Base-by-base conservation (phyloP, 106 monocot genomes). In the Dactylorhiza incarnata region DNA sequence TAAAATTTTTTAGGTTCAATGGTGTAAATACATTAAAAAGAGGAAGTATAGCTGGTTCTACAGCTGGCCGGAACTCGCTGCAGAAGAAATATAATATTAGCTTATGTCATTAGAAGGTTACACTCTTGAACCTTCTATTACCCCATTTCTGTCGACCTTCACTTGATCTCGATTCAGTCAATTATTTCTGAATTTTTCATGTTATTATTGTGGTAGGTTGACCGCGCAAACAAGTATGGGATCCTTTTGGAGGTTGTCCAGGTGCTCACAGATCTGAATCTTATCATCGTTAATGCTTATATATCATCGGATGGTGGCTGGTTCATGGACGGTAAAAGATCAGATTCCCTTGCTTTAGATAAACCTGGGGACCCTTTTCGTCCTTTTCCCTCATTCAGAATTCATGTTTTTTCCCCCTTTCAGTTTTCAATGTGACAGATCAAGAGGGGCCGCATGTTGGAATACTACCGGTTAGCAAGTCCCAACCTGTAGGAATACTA, bases 301-400 rank as follows among this genome's bases (percentile, higher is more conserved):
- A 95, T 95, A 78, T 87, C 92, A 22, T 95, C 95, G 11, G 95
- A 95, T 84, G 95, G 92, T 47, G 88, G 86, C 74, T 95, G 95
- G 95, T 87, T 95, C 81, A 95, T 95, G 95, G 95, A 95, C 85
- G 95, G 95, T 95, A 88, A 54, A n/a, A 49, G 9, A 22, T 68
- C 71, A 12, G 3, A 48, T 63, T 83, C 47, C 48, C n/a, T 9
- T 71, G 20, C 15, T 68, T 19, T 6, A 0, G 19, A 46, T 15
- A 5, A 17, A 20, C 15, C 13, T 15, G 5, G 22, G 16, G 9
- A 72, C 72, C 3, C 49, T 63, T 72, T 72, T 49, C 0, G 7
- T 72, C 72, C 2, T 72, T 9, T 47, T n/a, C n/a, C 17, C 3
- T 68, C 16, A 68, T 68, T 68, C 14, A 45, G 7, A 37, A 4